A percentile compares a stretch with the other conserved stretches of the same genome.
Evolutionary conservation across 1,284 basidiomycete genomes (phyloP).

Genomic region (Puccinia hordei): DNA sequence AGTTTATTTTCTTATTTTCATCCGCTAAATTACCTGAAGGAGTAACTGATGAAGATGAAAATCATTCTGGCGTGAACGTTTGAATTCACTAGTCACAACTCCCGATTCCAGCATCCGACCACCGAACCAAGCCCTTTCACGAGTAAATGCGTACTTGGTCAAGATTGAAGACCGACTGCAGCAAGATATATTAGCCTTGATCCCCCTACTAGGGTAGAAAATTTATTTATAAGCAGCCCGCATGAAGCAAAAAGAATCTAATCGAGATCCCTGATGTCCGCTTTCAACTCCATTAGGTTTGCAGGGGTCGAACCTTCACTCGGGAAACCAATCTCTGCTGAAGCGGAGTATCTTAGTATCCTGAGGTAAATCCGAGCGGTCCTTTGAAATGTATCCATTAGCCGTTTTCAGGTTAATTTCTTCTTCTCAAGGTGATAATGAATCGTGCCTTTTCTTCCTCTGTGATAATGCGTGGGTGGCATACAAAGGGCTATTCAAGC

Average conservation of each 20-base stretch:
- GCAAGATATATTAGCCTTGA: slow-evolving; percentile 57
- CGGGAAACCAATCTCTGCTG: slow-evolving; percentile 54
- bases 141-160: slow-evolving; percentile 58
- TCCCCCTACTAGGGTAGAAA: slow-evolving; percentile 58
- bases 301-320: slow-evolving; percentile 53
- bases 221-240: slow-evolving; percentile 52
- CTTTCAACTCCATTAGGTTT: slow-evolving; percentile 49
- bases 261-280: neutral
- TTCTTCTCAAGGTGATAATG: neutral
- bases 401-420: neutral
- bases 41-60: neutral
- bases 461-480: neutral
- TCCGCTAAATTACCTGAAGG: neutral
- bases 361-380: slow-evolving; percentile 4
- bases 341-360: slow-evolving; percentile 44
- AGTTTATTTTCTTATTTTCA: slow-evolving; percentile 51
- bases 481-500: slow-evolving; percentile 25
- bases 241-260: neutral
- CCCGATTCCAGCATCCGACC: slow-evolving; percentile 51
- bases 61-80: neutral
- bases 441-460: neutral
- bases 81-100: neutral
- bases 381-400: neutral
- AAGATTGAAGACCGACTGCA: slow-evolving; percentile 59
- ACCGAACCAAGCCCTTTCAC: slow-evolving; percentile 55